Base-by-base conservation (phyloP, 169 alveolate species). In the Cryptosporidium muris region DNA sequence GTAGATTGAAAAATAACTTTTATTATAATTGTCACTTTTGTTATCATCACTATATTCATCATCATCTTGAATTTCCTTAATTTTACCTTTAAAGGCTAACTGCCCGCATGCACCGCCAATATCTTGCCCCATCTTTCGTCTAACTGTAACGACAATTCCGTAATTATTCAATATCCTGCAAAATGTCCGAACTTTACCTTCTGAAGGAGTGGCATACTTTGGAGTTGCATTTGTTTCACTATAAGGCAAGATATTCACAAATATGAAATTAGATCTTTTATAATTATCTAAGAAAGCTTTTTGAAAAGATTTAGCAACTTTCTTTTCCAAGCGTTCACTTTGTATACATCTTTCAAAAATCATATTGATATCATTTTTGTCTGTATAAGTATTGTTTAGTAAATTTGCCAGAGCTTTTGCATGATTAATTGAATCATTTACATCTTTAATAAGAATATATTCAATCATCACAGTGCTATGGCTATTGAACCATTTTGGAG, bases 351-450 rank as follows among this genome's bases (percentile, higher is more conserved):
- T 25, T 25, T 25, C 25, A 8, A 74, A 25, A 36, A 74, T 8
- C 7, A 47, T 63, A 38, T 74, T 63, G 36, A 74, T 8, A 40
- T 58, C 45, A 74, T 60, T 74, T 60, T 74, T 74, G 42, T 66
- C 34, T 3, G 60, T 47, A 54, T 66, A 68, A n/a, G 85, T 74
- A 49, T 66, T 51, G 9, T 37, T 60, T n/a, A 89, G 52, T 8
- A 89, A 54, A 47, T 60, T 51, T n/a, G 89, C 92, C 42, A 89
- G 81, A 36, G 81, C 90, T 36, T 66, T 52, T 2, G 93, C 93
- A 12, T 63, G 53, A 4, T 81, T 65, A 14, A 40, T 51, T 14
- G 92, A 63, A 54, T 88, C 90, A 67, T 90, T 90, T 25, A 90
- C 67, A 43, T 64, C 90, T 25, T 52, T 45, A 45, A 90, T 49